A percentile compares a stretch with the other conserved stretches of the same genome.
phyloP scores from a whole-genome alignment of 2,329 filamentous ascomycete genomes.

The Fusarium pseudograminearum region DNA sequence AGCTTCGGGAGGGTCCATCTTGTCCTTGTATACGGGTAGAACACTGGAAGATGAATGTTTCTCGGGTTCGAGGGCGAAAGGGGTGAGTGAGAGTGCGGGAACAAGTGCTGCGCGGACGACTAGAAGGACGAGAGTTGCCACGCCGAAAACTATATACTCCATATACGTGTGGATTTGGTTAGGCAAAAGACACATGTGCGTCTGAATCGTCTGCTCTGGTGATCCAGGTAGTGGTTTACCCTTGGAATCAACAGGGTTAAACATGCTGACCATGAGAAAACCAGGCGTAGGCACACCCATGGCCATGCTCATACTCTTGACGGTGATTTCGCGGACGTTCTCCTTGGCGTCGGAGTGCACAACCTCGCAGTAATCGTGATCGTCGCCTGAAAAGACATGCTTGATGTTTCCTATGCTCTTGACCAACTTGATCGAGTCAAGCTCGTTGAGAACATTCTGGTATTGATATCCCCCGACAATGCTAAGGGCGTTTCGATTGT shows the following conservation, averaged over 20 bases:
- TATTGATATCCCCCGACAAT: slow-evolving; percentile 91
- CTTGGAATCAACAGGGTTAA: slow-evolving; percentile 83
- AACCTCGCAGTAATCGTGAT: slow-evolving; percentile 97
- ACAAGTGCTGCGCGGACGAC: slow-evolving; percentile 68
- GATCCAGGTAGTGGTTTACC: slow-evolving; percentile 61
- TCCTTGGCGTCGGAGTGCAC: slow-evolving; percentile 77
- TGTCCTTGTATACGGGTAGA: slow-evolving; percentile 65
- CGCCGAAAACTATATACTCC: slow-evolving; percentile 76
- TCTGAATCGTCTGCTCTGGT: slow-evolving; percentile 76
- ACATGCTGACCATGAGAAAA: slow-evolving; percentile 88
- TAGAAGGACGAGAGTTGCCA: slow-evolving; percentile 63
- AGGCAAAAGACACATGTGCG: slow-evolving; percentile 89
- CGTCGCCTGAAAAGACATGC: slow-evolving; percentile 93
- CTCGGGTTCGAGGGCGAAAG: slow-evolving; percentile 64
- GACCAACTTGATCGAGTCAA: slow-evolving; percentile 80
- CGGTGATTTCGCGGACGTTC: slow-evolving; percentile 84
- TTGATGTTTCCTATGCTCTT: slow-evolving; percentile 83
- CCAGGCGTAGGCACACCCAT: slow-evolving; percentile 94
- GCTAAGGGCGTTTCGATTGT: slow-evolving; percentile 81
- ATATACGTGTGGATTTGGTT: slow-evolving; percentile 89
- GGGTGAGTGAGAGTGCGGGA: slow-evolving; percentile 64
- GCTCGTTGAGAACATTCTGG: slow-evolving; percentile 87
- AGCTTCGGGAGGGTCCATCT: slow-evolving; percentile 59
- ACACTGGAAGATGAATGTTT: slow-evolving; percentile 39
- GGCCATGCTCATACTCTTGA: slow-evolving; percentile 94